Evolutionary conservation across 345 rosid genomes (phyloP), one percentile per base, ranked within the genome.

Genomic region (Tarenaya hassleriana): DNA sequence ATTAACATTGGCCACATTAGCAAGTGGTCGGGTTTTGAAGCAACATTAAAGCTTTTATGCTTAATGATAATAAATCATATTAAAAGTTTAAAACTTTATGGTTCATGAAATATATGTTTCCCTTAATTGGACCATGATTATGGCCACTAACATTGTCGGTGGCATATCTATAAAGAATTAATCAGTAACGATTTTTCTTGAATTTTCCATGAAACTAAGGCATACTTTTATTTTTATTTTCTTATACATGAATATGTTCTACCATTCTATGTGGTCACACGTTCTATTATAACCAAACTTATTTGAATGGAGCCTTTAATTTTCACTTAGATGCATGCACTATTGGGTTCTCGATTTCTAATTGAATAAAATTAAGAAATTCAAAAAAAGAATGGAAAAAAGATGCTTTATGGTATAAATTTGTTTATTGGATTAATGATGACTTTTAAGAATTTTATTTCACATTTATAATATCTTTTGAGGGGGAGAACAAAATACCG

Each of bases 1-100:
- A 50, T 64, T 43, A 64, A 64, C 52, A 64, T 56, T 64, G 47
- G 41, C 58, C 52, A 56, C 56, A 42, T 56, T 57, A 64, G 64
- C 45, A 13, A 37, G 58, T 65, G 50, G 69, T 65, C 64, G 64
- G 69, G 55, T 10, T 31, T 3, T 32, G 42, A 52, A 19, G 60
- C 55, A 57, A 52, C 69, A 58, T 1, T 51, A 4, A 24, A 24
- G 29, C 29, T 24, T 24, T 24, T 24, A n/a, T n/a, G 29, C 29
- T 24, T 5, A 24, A 24, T 24, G 5, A 24, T 24, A 24, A 2
- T 24, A 24, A 24, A 24, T 2, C 5, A 24, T 2, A 2, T 24
- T 24, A 24, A 24, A 5, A 24, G n/a, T n/a, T n/a, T n/a, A n/a
- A n/a, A 24, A 24, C 29, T 2, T 24, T 24, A 24, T 24, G 29